Base-by-base conservation (phyloP, 2,329 filamentous ascomycete genomes). In the Monilinia polystroma region DNA sequence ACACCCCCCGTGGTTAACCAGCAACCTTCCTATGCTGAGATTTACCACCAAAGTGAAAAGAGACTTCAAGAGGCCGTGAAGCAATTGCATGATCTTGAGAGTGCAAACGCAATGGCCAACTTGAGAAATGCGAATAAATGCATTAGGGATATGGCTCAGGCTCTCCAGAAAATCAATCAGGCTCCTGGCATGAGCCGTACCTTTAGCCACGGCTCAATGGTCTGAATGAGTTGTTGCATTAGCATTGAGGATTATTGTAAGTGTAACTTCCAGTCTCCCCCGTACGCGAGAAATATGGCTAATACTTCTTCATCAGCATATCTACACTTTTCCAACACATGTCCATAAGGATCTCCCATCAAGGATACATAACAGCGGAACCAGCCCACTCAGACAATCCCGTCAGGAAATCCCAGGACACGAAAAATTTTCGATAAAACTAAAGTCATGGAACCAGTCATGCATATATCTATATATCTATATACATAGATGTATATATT, bases 61-160 rank as follows among this genome's bases (percentile, higher is more conserved):
- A 69, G 63, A 59, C 71, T 76, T 29, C 64, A 71, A 32, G 66
- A 68, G 16, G 70, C 70, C 14, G 72, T 75, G n/a, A 71, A 73
- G 38, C 69, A 74, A 62, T 71, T 76, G 49, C 67, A 71, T 63
- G 71, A 76, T 47, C 73, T 73, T n/a, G 70, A 62, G 64, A 67
- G 69, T 56, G 54, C 67, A 38, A 70, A 72, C 20, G 75, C 72
- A 32, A 69, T 73, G 69, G 47, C 60, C 14, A 63, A 73, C 23
- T 69, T 75, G 54, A 67, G 70, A 43, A 72, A 69, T 54, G 72
- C 73, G 18, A 68, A 55, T 60, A 69, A 75, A 20, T 74, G 69
- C 65, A 71, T 76, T 52, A 73, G 73, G 65, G 70, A 72, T 67
- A 75, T 76, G 73, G 72, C 69, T 38, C 70, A 73, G 58, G 73